Evolutionary conservation across 2,329 filamentous ascomycete species (phyloP).

Genomic region (Sporothrix inflata): DNA sequence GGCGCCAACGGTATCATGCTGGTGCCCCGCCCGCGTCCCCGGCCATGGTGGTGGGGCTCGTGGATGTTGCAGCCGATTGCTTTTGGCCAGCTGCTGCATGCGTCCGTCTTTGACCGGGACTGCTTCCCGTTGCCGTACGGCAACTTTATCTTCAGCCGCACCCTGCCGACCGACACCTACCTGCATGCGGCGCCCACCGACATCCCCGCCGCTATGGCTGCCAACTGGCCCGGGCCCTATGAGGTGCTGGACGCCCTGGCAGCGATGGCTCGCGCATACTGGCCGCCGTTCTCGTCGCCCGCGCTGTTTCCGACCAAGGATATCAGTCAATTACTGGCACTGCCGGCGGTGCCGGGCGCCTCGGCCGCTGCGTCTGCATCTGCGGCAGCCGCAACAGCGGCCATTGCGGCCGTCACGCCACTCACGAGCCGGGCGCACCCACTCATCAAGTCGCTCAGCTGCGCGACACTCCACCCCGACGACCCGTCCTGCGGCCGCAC

Average conservation of each 20-base stretch:
- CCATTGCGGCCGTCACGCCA: constrained; percentile 71
- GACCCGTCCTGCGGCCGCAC: constrained; percentile 88
- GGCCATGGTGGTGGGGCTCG: constrained; percentile 82
- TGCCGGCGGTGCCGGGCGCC: constrained; percentile 81
- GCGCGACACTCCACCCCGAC: constrained; percentile 83
- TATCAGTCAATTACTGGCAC: constrained; percentile 60
- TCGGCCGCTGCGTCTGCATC: constrained; percentile 12
- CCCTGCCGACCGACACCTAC: constrained; percentile 67
- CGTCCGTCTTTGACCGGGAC: constrained; percentile 76
- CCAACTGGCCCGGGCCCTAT: constrained; percentile 75
- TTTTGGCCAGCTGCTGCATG: constrained; percentile 75
- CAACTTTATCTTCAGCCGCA: constrained; percentile 64
- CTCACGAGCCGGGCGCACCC: constrained; percentile 86
- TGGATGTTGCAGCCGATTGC: constrained; percentile 80
- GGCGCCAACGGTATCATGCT: constrained; percentile 22
- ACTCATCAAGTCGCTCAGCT: constrained; percentile 81
- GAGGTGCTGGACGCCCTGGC: constrained; percentile 81
- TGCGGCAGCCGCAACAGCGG: constrained; percentile 57
- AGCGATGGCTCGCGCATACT: constrained; percentile 77
- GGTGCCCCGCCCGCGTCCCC: constrained; percentile 51
- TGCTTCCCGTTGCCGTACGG: constrained; percentile 62
- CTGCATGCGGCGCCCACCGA: constrained; percentile 71
- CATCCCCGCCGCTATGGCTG: constrained; percentile 58
- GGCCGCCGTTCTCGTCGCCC: constrained; percentile 86
- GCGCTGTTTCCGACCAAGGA: constrained; percentile 78